phyloP scores from a whole-genome alignment of 1,284 basidiomycete species.

The Porphyrellus sp. region DNA sequence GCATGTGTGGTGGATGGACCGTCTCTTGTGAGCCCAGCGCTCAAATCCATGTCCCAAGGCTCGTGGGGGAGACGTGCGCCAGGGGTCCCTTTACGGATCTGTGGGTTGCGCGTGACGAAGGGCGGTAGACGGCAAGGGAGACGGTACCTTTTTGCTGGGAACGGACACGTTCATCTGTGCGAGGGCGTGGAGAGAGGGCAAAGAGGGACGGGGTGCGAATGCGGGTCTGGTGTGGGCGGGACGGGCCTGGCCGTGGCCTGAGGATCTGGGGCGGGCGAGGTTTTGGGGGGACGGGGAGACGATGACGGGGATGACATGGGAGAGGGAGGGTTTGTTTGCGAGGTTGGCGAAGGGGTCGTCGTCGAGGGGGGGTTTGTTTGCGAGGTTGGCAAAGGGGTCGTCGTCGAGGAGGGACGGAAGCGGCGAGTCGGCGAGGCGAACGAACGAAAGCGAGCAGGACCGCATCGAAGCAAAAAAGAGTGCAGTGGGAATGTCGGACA shows the following conservation, averaged over 20 bases:
- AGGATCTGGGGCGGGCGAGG: constrained; percentile 36
- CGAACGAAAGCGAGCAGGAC: constrained; percentile 7
- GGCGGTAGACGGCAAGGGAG: neutral
- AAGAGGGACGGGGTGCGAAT: constrained; percentile 55
- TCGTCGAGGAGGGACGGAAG: constrained; percentile 47
- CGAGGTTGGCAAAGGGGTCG: constrained; percentile 69
- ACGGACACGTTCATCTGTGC: constrained; percentile 52
- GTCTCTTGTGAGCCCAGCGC: constrained; percentile 7
- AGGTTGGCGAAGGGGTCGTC: neutral
- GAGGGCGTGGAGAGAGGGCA: constrained; percentile 62
- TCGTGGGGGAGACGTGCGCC: constrained; percentile 60
- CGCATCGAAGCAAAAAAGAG: neutral
- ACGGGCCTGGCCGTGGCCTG: constrained; percentile 39
- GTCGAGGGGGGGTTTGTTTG: constrained; percentile 7
- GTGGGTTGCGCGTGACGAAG: neutral
- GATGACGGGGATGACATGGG: constrained; percentile 16
- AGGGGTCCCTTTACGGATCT: constrained; percentile 57
- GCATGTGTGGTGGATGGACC: neutral
- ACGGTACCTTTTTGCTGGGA: constrained; percentile 50
- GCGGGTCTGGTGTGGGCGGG: constrained; percentile 61
- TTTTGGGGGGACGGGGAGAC: constrained; percentile 16
- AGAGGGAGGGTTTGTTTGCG: constrained; percentile 20
- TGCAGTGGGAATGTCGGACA: constrained; percentile 5
- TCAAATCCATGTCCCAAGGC: constrained; percentile 48
- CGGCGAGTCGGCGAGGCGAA: neutral